A percentile compares a stretch with the other conserved stretches of the same genome.
Evolutionary conservation across 257 asterid genomes (phyloP).

Genomic region (Salvia miltiorrhiza): DNA sequence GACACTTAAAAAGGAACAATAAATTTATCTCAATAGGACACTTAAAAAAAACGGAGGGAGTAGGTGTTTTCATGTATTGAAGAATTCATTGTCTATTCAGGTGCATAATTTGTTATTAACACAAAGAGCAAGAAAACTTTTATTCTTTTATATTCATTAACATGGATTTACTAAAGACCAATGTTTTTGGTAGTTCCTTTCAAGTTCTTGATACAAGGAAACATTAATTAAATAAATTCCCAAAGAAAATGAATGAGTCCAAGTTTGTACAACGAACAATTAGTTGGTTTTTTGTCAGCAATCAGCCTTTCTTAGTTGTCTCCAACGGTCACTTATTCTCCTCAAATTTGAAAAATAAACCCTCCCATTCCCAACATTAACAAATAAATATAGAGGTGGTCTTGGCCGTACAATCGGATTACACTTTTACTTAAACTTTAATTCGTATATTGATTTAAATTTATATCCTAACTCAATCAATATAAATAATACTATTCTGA

Average conservation of each 20-base stretch:
- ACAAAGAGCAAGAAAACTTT: not conserved
- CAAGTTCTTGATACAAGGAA: not conserved
- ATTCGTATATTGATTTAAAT: no score
- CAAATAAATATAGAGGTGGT: no score
- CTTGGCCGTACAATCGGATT: no score
- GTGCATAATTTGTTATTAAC: not conserved
- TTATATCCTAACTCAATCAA: no score
- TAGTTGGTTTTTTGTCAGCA: slow-evolving; percentile 15
- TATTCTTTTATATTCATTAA: not conserved
- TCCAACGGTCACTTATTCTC: slow-evolving; percentile 19
- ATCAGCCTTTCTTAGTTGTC: slow-evolving; percentile 15
- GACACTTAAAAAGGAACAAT: no score
- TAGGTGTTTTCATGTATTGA: no score
- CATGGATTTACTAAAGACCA: not conserved
- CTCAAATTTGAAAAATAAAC: slow-evolving; percentile 20
- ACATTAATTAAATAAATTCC: not conserved
- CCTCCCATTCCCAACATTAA: no score
- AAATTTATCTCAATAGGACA: no score
- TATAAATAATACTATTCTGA: no score
- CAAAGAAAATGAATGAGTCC: not conserved
- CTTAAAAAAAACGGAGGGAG: no score
- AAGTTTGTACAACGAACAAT: slow-evolving; percentile 3
- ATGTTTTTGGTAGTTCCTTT: not conserved
- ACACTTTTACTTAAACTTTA: no score
- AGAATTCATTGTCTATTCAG: not conserved